phyloP scores from a whole-genome alignment of 306 rosid species.

The Ammopiptanthus mongolicus region DNA sequence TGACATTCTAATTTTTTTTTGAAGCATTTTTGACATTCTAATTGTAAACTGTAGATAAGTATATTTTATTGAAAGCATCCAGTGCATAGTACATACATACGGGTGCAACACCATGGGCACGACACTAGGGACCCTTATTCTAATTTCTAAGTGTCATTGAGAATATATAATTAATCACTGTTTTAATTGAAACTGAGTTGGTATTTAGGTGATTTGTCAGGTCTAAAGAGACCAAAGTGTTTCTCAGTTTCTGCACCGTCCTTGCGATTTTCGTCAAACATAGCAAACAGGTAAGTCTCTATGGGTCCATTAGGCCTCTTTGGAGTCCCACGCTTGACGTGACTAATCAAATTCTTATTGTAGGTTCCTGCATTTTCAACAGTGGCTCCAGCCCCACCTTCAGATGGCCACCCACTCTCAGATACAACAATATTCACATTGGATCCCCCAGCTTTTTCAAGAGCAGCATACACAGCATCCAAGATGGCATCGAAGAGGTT shows the following conservation, averaged over 20 bases:
- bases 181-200: conserved; percentile 26
- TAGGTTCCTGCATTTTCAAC: conserved; percentile 44
- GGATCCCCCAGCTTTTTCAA: conserved; percentile 48
- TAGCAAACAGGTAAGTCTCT: conserved; percentile 42
- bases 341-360: conserved; percentile 45
- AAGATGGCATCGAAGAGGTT: conserved; percentile 52
- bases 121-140: neutral
- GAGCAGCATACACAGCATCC: conserved; percentile 59
- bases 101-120: neutral
- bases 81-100: neutral
- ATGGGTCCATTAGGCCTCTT: conserved; percentile 41
- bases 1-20: too few species aligned
- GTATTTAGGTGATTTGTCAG: conserved; percentile 44
- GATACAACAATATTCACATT: conserved; percentile 47
- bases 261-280: conserved; percentile 53
- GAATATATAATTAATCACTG: neutral
- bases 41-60: too few species aligned
- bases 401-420: conserved; percentile 80
- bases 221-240: conserved; percentile 45
- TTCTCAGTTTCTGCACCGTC: conserved; percentile 5
- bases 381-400: conserved; percentile 38
- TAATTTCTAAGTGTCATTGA: neutral
- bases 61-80: conserved; percentile 11
- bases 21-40: too few species aligned
- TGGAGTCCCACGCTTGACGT: conserved; percentile 51